Conservation (phyloP, 164 flowering plant genomes). For the Cinnamomum chago region DNA sequence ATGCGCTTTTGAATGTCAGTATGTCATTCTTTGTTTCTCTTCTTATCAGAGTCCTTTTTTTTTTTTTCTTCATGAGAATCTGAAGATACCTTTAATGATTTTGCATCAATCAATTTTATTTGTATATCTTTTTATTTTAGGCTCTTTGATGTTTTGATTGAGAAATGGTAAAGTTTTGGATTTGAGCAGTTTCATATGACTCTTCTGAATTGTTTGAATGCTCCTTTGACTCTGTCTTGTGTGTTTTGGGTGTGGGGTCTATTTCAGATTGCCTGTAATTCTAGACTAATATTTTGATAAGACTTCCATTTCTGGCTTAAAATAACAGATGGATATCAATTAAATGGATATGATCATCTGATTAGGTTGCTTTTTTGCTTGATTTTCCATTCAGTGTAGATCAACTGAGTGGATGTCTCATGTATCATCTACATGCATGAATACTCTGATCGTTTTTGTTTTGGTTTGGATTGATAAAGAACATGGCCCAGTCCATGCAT, state of each 20-base stretch:
- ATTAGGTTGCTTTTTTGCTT: background rate
- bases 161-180: background rate
- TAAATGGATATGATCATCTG: background rate
- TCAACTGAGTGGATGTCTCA: too few species aligned
- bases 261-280: background rate
- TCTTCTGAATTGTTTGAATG: background rate
- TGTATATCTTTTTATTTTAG: too few species aligned
- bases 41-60: too few species aligned
- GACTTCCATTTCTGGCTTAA: background rate
- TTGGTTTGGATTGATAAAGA: too few species aligned
- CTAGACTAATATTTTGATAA: background rate
- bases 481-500: too few species aligned
- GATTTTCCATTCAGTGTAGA: background rate
- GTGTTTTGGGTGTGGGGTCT: background rate
- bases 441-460: too few species aligned
- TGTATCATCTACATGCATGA: too few species aligned
- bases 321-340: background rate
- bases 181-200: background rate
- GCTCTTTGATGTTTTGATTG: background rate
- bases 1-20: slow-evolving; percentile 74
- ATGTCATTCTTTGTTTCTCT: background rate
- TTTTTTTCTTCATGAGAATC: background rate
- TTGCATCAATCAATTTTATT: background rate
- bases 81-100: background rate
- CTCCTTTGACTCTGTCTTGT: background rate